phyloP scores from a whole-genome alignment of 1,284 basidiomycete genomes.

The Papiliotrema fonsecae region DNA sequence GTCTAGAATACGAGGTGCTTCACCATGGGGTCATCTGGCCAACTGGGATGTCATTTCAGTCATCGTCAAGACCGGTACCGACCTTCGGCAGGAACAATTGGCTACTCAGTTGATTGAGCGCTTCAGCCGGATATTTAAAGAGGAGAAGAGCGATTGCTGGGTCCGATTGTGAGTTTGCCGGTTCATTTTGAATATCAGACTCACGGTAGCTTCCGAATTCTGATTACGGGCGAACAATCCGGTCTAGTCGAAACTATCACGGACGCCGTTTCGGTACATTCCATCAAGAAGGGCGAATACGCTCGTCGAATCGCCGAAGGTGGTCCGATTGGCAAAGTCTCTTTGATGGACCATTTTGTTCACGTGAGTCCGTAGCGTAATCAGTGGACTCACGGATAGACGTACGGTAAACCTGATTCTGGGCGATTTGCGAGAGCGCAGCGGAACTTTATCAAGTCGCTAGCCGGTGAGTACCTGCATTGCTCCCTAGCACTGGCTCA shows the following conservation, averaged over 20 bases:
- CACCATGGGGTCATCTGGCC: slow-evolving; percentile 93
- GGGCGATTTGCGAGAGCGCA: slow-evolving; percentile 79
- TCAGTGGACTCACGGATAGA: slow-evolving; percentile 50
- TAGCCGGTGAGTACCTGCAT: slow-evolving; percentile 61
- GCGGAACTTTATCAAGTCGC: slow-evolving; percentile 87
- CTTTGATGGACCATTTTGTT: slow-evolving; percentile 82
- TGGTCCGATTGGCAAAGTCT: slow-evolving; percentile 69
- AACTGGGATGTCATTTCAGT: slow-evolving; percentile 76
- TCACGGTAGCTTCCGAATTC: slow-evolving; percentile 62
- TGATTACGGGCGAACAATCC: slow-evolving; percentile 89
- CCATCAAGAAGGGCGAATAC: slow-evolving; percentile 98
- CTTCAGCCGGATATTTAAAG: slow-evolving; percentile 91
- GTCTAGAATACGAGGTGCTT: slow-evolving; percentile 83
- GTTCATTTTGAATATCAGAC: background rate
- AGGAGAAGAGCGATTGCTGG: slow-evolving; percentile 86
- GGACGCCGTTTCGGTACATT: slow-evolving; percentile 96
- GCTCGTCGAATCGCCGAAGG: slow-evolving; percentile 76
- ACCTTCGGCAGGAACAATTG: slow-evolving; percentile 94
- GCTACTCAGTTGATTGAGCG: slow-evolving; percentile 92
- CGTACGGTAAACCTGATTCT: slow-evolving; percentile 82
- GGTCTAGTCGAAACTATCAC: slow-evolving; percentile 93
- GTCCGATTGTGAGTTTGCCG: slow-evolving; percentile 70
- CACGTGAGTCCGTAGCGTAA: slow-evolving; percentile 54
- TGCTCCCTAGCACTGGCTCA: background rate
- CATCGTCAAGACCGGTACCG: slow-evolving; percentile 97